Conservation (phyloP, 208 protist genomes). For the Leishmania gerbilli region DNA sequence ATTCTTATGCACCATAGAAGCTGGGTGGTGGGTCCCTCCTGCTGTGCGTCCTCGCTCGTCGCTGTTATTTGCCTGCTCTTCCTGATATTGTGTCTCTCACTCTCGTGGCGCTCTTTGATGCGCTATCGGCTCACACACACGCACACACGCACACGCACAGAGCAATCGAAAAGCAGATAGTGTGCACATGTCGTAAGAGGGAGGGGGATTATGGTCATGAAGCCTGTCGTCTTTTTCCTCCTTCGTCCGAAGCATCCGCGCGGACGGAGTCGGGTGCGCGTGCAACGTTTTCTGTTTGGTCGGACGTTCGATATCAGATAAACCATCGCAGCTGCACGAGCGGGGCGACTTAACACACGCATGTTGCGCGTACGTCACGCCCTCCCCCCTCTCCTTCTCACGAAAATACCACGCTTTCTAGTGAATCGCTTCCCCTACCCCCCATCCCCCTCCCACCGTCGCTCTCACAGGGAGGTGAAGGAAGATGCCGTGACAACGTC, state of each 20-base stretch:
- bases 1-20: background rate
- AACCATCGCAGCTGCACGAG: background rate
- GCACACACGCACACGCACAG: background rate
- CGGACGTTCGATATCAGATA: background rate
- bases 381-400: background rate
- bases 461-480: constrained; percentile 15
- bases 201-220: background rate
- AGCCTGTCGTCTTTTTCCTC: background rate
- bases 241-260: background rate
- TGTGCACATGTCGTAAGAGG: background rate
- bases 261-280: too few species aligned
- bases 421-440: background rate
- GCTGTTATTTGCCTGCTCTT: background rate
- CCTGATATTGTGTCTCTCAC: too few species aligned
- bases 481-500: constrained; percentile 16
- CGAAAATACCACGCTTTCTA: background rate
- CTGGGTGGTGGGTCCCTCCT: background rate
- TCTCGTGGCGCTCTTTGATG: background rate
- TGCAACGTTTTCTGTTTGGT: too few species aligned
- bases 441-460: background rate
- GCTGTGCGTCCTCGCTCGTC: background rate
- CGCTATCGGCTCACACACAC: background rate
- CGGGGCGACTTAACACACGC: background rate
- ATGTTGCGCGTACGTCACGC: too few species aligned
- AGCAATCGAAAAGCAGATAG: background rate